Conservation (phyloP, 768 basidiomycete species). For the Suillus clintonianus region DNA sequence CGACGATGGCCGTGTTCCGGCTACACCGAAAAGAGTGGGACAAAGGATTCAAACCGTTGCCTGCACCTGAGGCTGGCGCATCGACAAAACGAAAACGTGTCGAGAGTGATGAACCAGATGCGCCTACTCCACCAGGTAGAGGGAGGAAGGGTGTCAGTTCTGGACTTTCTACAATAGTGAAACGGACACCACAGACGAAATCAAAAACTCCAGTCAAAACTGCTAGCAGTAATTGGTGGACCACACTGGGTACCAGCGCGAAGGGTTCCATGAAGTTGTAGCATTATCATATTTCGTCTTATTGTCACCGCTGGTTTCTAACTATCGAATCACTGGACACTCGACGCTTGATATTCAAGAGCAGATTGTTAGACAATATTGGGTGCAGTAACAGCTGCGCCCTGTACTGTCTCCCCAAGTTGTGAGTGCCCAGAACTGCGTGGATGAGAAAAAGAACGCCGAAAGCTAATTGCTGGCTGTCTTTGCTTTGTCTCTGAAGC, state of each 20-base stretch:
- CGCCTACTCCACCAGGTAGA: constrained; percentile 43
- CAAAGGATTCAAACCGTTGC: constrained; percentile 32
- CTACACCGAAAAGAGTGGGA: constrained; percentile 87
- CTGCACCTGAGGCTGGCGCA: background rate
- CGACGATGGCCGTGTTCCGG: constrained; percentile 92
- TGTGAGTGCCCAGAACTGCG: background rate
- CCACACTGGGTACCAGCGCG: background rate
- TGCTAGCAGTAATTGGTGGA: background rate
- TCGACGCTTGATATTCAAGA: background rate
- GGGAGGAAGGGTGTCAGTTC: constrained; percentile 68
- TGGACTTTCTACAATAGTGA: constrained; percentile 54
- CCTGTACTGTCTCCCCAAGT: background rate
- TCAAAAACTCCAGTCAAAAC: background rate
- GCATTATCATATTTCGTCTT: background rate
- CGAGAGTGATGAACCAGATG: background rate
- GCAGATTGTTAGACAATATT: background rate
- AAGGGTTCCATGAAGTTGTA: constrained; percentile 1
- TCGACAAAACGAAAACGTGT: constrained; percentile 19
- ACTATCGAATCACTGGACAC: background rate
- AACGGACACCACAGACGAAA: constrained; percentile 18
- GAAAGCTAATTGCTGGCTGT: background rate
- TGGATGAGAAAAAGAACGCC: background rate
- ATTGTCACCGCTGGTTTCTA: background rate
- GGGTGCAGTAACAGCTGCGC: background rate
- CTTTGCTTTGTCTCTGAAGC: background rate